Base-by-base conservation (phyloP, 495 filamentous ascomycete species). In the Staphylotrichum tortipilum region DNA sequence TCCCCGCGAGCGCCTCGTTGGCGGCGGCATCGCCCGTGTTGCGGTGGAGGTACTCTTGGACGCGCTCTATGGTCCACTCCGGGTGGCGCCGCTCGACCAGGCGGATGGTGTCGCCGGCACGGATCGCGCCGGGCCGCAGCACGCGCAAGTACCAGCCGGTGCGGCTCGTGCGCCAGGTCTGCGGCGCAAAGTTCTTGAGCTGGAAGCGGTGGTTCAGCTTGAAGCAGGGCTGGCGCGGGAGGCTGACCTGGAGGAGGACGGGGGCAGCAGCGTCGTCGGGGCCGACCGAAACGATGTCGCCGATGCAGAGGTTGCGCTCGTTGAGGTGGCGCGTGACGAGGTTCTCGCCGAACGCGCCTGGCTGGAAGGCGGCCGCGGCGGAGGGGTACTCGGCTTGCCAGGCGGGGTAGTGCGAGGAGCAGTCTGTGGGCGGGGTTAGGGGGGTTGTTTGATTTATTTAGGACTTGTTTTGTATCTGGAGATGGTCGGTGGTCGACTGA, bases 131-230 rank as follows among this genome's bases (percentile, higher is more conserved):
- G 7, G 69, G 60, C 4, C 54, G 51, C 7, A 80, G 48, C 2
- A 80, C 72, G 11, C 76, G 67, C 47, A 78, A 79, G 53, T 78
- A 76, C 75, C 73, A 80, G 0, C 78, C 78, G 0, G 76, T 79
- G 14, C 75, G 65, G 44, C 67, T 70, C 8, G 57, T 63, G 58
- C 68, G 68, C 64, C 68, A 78, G n/a, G 77, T 76, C 12, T 68
- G 57, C 4, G 68, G 64, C 18, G 78, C 75, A 37, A 82, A 77
- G 45, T 73, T 72, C 44, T 73, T 74, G 2, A 79, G 60, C 38
- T 68, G 58, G 63, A 79, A 79, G 7, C 74, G 72, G 56, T 75
- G 73, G 60, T 79, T 79, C 18, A 79, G 67, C 53, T 79, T 79
- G 62, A 75, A 78, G 63, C 76, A 79, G 6, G 76, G 76, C 55